Evolutionary conservation across 371 early-diverging fungal species (phyloP).

Genomic region (Zychaea mexicana): DNA sequence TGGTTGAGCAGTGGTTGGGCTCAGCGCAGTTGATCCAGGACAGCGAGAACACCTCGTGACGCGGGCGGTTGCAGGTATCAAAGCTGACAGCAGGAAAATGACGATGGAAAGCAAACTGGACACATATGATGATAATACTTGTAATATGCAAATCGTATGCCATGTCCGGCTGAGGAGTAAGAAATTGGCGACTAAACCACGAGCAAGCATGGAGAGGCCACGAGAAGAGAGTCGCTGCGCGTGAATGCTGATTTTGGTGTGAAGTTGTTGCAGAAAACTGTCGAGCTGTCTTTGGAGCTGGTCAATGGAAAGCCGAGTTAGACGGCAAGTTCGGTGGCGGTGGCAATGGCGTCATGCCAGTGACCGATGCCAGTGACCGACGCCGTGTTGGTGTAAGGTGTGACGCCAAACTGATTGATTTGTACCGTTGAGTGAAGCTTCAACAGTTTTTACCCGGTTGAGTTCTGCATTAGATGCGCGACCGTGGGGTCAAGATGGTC

Average conservation of each 20-base stretch:
- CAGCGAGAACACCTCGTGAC: neutral
- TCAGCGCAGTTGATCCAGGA: neutral
- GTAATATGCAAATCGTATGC: neutral
- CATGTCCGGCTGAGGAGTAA: neutral
- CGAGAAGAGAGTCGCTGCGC: neutral
- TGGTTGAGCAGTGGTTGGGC: neutral
- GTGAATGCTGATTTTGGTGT: neutral
- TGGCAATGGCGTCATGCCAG: neutral
- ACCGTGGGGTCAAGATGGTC: neutral
- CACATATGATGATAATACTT: neutral
- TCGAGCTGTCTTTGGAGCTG: neutral
- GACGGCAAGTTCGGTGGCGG: neutral
- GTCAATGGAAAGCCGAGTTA: neutral
- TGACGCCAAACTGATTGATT: neutral
- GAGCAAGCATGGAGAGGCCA: neutral
- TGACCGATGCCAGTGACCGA: too few relatives aligned
- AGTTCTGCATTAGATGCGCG: slow-evolving; percentile 3
- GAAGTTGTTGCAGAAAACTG: neutral
- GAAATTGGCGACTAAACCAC: neutral
- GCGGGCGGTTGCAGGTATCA: neutral
- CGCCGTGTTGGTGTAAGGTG: neutral
- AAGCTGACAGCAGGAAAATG: neutral
- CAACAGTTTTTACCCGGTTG: neutral
- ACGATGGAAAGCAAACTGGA: neutral
- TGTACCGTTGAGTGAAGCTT: neutral